Evolutionary conservation across 257 asterid genomes (phyloP).

Genomic region (Solanum chmielewskii): DNA sequence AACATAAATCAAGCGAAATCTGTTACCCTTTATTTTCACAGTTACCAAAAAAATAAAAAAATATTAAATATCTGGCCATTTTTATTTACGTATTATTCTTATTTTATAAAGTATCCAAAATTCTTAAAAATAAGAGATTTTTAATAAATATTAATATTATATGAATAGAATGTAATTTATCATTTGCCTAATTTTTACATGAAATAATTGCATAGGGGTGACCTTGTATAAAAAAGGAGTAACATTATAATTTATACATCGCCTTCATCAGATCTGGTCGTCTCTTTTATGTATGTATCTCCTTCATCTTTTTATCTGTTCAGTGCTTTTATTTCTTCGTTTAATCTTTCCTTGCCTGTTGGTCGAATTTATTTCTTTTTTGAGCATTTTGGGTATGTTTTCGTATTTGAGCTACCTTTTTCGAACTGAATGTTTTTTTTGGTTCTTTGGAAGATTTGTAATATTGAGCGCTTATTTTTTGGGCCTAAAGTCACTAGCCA

Average conservation of each 20-base stretch:
- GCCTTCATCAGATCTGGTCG: background rate
- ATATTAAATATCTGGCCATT: too few species aligned
- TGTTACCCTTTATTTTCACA: too few species aligned
- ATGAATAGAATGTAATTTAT: too few species aligned
- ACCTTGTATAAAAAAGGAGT: background rate
- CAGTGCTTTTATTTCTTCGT: background rate
- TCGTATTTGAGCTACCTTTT: background rate
- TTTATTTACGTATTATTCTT: too few species aligned
- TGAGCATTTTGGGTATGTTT: background rate
- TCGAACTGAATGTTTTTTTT: background rate
- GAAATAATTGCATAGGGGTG: too few species aligned
- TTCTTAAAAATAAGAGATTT: too few species aligned
- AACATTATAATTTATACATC: background rate
- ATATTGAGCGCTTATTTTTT: background rate
- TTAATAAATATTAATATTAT: too few species aligned
- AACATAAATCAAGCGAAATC: too few species aligned
- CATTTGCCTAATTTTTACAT: too few species aligned
- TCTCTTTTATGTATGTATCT: background rate
- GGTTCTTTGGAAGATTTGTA: background rate
- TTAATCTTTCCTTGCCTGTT: background rate
- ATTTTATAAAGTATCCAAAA: too few species aligned
- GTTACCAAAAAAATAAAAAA: too few species aligned
- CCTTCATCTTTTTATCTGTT: background rate
- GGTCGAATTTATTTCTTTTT: background rate
- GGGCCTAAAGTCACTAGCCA: background rate